Conservation (phyloP, 1,284 basidiomycete genomes). For the Gomphus sp. region DNA sequence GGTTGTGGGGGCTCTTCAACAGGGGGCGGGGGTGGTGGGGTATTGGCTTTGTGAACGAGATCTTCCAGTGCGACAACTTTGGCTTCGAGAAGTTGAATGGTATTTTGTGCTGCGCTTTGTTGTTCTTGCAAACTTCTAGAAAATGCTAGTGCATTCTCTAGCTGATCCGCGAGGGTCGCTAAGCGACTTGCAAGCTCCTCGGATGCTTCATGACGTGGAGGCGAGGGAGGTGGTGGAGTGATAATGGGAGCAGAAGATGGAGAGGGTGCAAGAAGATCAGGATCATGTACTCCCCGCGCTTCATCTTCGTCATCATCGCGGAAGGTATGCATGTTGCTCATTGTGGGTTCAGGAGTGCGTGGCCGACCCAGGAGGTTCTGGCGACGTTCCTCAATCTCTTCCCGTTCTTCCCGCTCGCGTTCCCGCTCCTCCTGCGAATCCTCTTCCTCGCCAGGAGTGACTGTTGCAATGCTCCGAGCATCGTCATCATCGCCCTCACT, state of each 20-base stretch:
- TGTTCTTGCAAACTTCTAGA: conserved; percentile 71
- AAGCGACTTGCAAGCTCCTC: conserved; percentile 70
- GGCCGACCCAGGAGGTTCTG: conserved; percentile 43
- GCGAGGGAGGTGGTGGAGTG: conserved; percentile 12
- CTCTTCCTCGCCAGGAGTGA: conserved; percentile 34
- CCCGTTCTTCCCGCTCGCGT: conserved; percentile 38
- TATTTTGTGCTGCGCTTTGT: conserved; percentile 70
- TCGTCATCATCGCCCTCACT: conserved; percentile 48
- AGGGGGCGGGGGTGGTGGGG: not conserved
- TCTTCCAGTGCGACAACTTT: conserved; percentile 55
- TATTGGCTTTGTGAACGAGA: conserved; percentile 28
- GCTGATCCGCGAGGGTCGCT: conserved; percentile 60
- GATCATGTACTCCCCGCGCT: not conserved
- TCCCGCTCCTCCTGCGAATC: conserved; percentile 35
- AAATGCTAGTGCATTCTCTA: conserved; percentile 70
- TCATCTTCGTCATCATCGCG: conserved; percentile 17
- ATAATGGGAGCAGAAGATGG: conserved; percentile 11
- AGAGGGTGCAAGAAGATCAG: conserved; percentile 6
- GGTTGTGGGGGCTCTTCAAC: not conserved
- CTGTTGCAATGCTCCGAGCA: conserved; percentile 51
- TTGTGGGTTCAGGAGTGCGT: conserved; percentile 65
- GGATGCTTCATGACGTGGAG: conserved; percentile 18
- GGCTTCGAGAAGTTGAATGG: conserved; percentile 68
- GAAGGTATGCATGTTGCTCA: conserved; percentile 45
- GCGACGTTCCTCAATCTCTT: conserved; percentile 37